A percentile compares a stretch with the other conserved stretches of the same genome.
Conservation (phyloP, 345 rosid species). For the Dipteronia dyeriana region DNA sequence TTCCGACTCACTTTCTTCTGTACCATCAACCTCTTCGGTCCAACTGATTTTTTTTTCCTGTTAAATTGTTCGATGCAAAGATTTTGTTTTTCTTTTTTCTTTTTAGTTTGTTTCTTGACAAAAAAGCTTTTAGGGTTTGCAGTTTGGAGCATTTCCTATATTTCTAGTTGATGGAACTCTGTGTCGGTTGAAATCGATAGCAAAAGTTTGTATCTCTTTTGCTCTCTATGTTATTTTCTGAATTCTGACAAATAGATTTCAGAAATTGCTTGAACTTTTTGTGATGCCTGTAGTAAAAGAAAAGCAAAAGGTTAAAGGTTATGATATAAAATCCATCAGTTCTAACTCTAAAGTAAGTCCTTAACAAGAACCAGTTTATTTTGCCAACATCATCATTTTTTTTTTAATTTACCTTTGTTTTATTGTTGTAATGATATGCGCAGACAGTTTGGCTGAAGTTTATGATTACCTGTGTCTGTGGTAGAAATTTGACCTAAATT, state of each 20-base stretch:
- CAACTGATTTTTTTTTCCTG: not conserved
- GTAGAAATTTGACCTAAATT: no score
- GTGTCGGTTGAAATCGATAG: constrained; percentile 53
- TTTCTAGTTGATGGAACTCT: constrained; percentile 91
- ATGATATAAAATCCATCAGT: constrained; percentile 55
- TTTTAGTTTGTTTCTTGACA: not conserved
- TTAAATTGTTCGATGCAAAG: not conserved
- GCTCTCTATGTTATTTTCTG: not conserved
- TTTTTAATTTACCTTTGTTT: no score
- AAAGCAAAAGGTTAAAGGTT: no score
- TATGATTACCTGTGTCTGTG: no score
- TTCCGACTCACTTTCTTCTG: constrained; percentile 80
- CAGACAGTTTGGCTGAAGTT: not conserved
- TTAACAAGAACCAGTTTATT: not conserved
- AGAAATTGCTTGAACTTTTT: constrained; percentile 79
- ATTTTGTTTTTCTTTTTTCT: no score
- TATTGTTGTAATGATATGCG: not conserved
- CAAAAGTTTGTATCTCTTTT: constrained; percentile 5
- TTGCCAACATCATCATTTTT: not conserved
- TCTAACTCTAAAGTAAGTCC: constrained; percentile 70
- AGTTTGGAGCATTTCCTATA: constrained; percentile 91
- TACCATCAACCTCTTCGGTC: constrained; percentile 67
- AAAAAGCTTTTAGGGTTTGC: constrained; percentile 10
- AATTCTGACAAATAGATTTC: not conserved
- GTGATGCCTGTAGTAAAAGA: constrained; percentile 84